Base-by-base conservation (phyloP, 164 flowering plant genomes). In the Kalanchoe fedtschenkoi region DNA sequence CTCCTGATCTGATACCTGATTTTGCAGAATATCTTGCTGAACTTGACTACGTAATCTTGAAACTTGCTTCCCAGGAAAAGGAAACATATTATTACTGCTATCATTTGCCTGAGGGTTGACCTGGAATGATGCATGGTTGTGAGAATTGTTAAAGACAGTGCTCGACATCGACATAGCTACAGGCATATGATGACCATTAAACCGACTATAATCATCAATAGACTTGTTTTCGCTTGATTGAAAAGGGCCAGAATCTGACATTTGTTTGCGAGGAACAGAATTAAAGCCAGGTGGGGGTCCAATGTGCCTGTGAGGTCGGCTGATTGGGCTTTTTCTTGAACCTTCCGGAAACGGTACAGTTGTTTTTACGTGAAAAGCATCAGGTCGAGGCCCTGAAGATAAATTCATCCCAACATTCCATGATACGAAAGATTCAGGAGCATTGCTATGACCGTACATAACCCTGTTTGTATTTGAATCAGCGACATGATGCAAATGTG, bases 241-340 rank as follows among this genome's bases (percentile, higher is more conserved):
- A 47, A 65, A 70, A 24, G 67, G 63, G 34, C 66, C 29, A 8
- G 81, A 46, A n/a, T 75, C 87, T 56, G 74, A 74, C 0, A 53
- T 63, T 26, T 66, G 74, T 64, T 85, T 88, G 16, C 78, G 55
- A 65, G 84, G 82, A 66, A 80, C 71, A 33, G 74, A 68, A 29
- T 75, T 78, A 62, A 92, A 89, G 39, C 97, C 97, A 60, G 97
- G 98, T 6, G 98, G 98, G 19, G 98, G 98, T 3, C 98, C 98
- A 42, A 78, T 44, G 64, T 88, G 97, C 73, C 98, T 76, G 34
- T 71, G 74, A 51, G 98, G 96, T 60, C 97, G 77, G 70, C 90
- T 74, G 51, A 89, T 91, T 24, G 97, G 96, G 69, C 46, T 86
- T 66, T 78, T 89, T 63, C 72, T 75, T 28, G 70, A 24, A 63